phyloP scores from a whole-genome alignment of 805 yeast species.

The Candida parachauliodes region DNA sequence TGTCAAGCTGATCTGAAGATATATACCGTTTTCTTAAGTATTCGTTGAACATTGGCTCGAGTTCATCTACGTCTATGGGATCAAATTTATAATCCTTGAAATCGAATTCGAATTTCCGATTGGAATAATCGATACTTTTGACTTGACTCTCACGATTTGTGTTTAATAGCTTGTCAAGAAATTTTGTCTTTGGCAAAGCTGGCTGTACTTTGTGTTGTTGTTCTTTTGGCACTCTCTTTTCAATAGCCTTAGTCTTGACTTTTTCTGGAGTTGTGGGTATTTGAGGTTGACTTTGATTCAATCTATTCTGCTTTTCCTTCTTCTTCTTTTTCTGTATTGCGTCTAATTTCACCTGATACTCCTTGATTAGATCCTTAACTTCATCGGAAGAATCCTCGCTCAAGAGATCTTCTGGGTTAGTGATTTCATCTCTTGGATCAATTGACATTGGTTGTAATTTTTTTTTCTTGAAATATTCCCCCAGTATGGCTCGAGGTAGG shows the following conservation, averaged over 20 bases:
- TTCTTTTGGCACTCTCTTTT: background rate
- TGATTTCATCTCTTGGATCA: conserved; percentile 31
- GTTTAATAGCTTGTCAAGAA: conserved; percentile 17
- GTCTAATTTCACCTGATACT: conserved; percentile 21
- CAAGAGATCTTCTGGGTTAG: conserved; percentile 24
- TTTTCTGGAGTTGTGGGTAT: conserved; percentile 14
- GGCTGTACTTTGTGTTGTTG: background rate
- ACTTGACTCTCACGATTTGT: conserved; percentile 9
- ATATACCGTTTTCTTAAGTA: conserved; percentile 44
- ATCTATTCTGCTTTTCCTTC: background rate
- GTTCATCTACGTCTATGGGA: conserved; percentile 14
- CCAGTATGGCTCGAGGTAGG: conserved; percentile 47
- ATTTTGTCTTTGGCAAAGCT: conserved; percentile 12
- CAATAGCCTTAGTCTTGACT: background rate
- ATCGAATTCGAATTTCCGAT: conserved; percentile 24
- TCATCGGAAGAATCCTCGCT: conserved; percentile 40
- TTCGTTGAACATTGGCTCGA: conserved; percentile 18
- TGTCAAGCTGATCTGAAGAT: conserved; percentile 26
- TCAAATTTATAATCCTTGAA: conserved; percentile 9
- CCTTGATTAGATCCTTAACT: conserved; percentile 34
- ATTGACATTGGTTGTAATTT: conserved; percentile 13
- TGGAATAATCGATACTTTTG: conserved; percentile 18
- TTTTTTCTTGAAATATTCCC: background rate
- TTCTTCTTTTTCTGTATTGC: conserved; percentile 8
- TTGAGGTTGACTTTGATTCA: conserved; percentile 2